Conservation (phyloP, 257 asterid genomes). For the Fraxinus cuspidata region DNA sequence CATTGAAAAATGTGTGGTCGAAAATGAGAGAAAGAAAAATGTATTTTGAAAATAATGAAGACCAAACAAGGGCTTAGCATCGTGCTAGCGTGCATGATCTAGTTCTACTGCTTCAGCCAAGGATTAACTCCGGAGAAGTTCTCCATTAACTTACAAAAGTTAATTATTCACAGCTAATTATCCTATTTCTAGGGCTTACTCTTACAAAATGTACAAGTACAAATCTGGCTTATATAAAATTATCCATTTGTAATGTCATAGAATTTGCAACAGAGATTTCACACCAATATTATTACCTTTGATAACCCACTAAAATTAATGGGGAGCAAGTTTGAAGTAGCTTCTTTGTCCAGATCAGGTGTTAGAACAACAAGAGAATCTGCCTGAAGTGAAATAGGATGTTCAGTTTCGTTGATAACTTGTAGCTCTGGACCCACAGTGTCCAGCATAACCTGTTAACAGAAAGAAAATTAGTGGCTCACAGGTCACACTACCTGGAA, state of each 20-base stretch:
- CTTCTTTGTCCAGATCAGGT: conserved; percentile 62
- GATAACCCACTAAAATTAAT: conserved; percentile 62
- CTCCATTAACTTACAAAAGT: background rate
- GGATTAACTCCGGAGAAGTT: background rate
- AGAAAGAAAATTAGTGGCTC: conserved; percentile 1
- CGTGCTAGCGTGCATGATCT: conserved; percentile 3
- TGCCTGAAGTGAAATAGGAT: conserved; percentile 54
- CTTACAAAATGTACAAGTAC: background rate
- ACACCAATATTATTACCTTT: conserved; percentile 39
- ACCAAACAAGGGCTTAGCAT: background rate
- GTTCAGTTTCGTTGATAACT: conserved; percentile 58
- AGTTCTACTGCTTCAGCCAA: background rate
- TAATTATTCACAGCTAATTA: background rate
- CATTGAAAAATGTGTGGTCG: no score
- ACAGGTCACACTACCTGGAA: background rate
- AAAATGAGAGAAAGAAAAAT: no score
- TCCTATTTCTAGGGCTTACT: background rate
- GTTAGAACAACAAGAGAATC: conserved; percentile 54
- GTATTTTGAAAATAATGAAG: no score
- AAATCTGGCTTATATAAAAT: background rate
- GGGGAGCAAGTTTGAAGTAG: conserved; percentile 63
- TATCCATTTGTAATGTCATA: background rate
- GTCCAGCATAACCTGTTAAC: conserved; percentile 71
- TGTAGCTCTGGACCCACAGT: conserved; percentile 79
- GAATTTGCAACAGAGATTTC: background rate